Conservation (phyloP, 306 rosid species). For the Cotoneaster glaucophyllus region DNA sequence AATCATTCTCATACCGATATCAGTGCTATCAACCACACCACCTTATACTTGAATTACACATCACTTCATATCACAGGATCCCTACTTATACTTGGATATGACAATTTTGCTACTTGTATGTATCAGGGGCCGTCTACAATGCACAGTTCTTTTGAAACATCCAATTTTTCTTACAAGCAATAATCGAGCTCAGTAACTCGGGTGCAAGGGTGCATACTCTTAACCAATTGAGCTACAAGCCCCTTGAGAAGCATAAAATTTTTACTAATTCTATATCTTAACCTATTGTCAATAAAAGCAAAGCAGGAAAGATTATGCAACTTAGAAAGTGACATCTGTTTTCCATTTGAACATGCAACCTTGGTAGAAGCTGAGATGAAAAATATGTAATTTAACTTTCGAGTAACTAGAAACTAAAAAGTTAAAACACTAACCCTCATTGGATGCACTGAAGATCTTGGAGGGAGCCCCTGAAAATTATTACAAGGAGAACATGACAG, state of each 20-base stretch:
- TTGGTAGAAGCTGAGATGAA: background rate
- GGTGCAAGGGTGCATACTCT: background rate
- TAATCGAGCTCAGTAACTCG: background rate
- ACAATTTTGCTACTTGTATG: background rate
- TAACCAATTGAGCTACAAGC: background rate
- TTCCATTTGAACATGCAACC: background rate
- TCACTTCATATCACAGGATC: background rate
- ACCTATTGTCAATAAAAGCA: conserved; percentile 2
- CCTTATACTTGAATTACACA: background rate
- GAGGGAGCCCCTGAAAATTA: conserved; percentile 91
- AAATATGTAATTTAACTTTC: background rate
- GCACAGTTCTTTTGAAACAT: background rate
- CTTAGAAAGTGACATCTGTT: background rate
- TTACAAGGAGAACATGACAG: conserved; percentile 6
- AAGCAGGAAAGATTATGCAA: background rate
- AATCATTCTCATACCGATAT: no score
- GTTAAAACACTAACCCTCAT: conserved; percentile 70
- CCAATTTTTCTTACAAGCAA: background rate
- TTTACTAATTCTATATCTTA: background rate
- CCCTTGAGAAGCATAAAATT: background rate
- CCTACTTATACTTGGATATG: background rate
- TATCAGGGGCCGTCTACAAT: background rate
- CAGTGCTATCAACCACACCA: background rate
- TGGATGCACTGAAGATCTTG: conserved; percentile 93
- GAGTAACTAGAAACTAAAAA: background rate